Percentiles rank a stretch among this genome's conserved stretches.
Conservation (phyloP, 2,329 filamentous ascomycete species). For the Epichloe typhina region DNA sequence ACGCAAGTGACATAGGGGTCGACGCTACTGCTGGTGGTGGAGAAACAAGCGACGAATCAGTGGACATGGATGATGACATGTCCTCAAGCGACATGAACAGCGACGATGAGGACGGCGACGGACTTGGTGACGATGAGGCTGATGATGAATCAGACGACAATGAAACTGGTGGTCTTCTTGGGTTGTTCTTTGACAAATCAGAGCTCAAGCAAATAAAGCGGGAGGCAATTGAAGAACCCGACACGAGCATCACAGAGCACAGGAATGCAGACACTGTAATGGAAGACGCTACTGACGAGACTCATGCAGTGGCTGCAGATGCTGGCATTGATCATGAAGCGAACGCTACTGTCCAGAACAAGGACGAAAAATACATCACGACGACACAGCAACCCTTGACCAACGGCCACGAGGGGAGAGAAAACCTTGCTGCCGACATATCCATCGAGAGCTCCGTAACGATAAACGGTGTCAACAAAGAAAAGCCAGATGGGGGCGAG, state of each 20-base stretch:
- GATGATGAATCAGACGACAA: constrained; percentile 32
- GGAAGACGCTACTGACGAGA: background rate
- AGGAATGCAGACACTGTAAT: constrained; percentile 12
- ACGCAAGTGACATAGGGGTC: constrained; percentile 11
- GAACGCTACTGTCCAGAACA: constrained; percentile 12
- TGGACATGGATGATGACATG: constrained; percentile 56
- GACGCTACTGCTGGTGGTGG: constrained; percentile 19
- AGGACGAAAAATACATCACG: constrained; percentile 13
- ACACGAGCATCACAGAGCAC: constrained; percentile 8
- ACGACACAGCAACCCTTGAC: background rate
- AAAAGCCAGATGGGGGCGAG: background rate
- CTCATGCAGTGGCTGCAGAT: background rate
- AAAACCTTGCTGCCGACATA: background rate
- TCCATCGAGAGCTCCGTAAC: background rate
- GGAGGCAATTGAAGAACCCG: constrained; percentile 16
- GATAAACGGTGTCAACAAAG: background rate
- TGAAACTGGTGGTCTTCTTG: constrained; percentile 34
- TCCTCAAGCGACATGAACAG: constrained; percentile 40
- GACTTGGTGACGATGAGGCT: constrained; percentile 21
- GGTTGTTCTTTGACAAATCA: constrained; percentile 45
- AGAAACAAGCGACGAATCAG: constrained; percentile 50
- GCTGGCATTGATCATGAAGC: background rate
- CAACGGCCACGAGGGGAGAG: background rate
- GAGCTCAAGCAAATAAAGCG: constrained; percentile 40
- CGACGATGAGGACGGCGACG: constrained; percentile 25